Evolutionary conservation across 2,329 filamentous ascomycete genomes (phyloP), one percentile per base, ranked within the genome.

Genomic region (Aspergillus transmontanensis): DNA sequence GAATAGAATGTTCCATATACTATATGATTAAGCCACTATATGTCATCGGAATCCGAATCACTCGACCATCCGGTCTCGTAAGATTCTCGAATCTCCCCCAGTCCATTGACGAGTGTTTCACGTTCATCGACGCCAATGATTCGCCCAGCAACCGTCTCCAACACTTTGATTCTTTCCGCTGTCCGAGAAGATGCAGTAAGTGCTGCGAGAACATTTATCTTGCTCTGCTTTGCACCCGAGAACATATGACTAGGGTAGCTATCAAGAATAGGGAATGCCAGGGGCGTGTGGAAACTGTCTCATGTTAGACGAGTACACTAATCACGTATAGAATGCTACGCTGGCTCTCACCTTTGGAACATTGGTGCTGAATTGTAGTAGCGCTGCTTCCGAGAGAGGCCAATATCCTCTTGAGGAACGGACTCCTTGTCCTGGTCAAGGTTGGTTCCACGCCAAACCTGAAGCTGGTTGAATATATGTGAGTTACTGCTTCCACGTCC

Each of bases 1-100:
- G 12, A 23, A 54, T 34, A 21, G 39, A 30, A 54, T 21, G 19
- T 34, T 34, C n/a, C 51, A 59, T 50, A 43, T 23, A 43, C 11
- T 30, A 56, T 45, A 53, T 61, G 28, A 57, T 26, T n/a, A 46
- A 32, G 19, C 7, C 32, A 26, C 61, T 68, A 80, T 65, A 82
- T 80, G 64, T 81, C 78, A 19, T 78, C 79, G 50, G 76, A 77
- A 36, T 82, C 81, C 23, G 75, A 78, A 59, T 89, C 92, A 71
- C 90, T 93, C 14, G 88, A 89, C 91, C 92, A 97, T 1, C 93
- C 93, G 65, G 95, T 92, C 69, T 92, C 89, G 75, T 97, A 98
- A 64, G 91, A 91, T 72, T 97, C 94, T 1, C 90, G 90, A 71
- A 98, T 89, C 64, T 91, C 90, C 28, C 90, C 88, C 45, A 99